A percentile compares a stretch with the other conserved stretches of the same genome.
Conservation (phyloP, 108 stramenopile genomes). For the Pseudonitzschia multiseries region DNA sequence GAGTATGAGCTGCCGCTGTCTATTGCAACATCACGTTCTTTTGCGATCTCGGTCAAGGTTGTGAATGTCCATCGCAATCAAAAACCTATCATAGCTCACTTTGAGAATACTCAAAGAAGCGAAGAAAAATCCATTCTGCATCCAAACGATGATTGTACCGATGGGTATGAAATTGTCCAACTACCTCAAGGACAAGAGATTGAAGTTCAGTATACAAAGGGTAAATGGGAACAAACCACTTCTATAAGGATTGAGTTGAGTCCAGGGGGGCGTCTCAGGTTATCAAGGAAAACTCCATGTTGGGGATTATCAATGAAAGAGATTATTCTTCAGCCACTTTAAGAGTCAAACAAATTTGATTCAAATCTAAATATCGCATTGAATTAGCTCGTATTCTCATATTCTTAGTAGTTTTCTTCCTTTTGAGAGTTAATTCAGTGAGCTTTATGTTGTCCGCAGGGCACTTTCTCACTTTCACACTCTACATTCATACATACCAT, state of each 20-base stretch:
- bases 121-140: not conserved
- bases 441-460: too few species aligned
- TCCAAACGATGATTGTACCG: not conserved
- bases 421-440: too few species aligned
- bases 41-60: constrained; percentile 15
- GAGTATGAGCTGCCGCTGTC: constrained; percentile 27
- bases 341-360: too few species aligned
- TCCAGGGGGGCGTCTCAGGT: constrained; percentile 15
- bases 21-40: constrained; percentile 19
- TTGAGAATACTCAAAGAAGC: too few species aligned
- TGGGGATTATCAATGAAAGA: constrained; percentile 38
- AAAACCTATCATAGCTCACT: constrained; percentile 11
- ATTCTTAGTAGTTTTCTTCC: too few species aligned
- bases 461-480: too few species aligned
- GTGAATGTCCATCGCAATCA: constrained; percentile 35
- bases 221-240: constrained; percentile 32
- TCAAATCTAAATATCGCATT: too few species aligned
- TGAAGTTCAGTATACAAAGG: constrained; percentile 36
- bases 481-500: too few species aligned
- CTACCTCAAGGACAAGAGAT: constrained; percentile 8
- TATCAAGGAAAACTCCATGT: constrained; percentile 16
- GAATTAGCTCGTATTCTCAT: too few species aligned
- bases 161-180: constrained; percentile 1
- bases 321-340: constrained; percentile 14
- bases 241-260: constrained; percentile 9